These are phyloP conservation scores for Daedaleopsis sinensis DNA, from an alignment of 768 basidiomycete genomes.

Conservation along the genomic window DNA sequence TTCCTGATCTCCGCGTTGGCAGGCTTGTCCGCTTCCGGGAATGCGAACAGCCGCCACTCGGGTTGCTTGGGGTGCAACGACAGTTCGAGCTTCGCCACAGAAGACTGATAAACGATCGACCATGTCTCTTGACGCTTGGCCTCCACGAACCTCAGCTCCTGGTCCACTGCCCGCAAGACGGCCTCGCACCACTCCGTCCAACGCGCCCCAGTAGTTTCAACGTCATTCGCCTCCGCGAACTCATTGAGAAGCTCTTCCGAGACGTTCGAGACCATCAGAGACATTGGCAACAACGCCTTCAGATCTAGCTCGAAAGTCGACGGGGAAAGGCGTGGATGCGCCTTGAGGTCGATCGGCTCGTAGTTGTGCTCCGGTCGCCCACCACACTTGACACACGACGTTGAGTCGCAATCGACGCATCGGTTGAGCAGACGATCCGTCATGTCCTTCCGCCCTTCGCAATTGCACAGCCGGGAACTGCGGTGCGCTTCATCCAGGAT, in stretches of 20 bases:
- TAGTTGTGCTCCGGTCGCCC: constrained; percentile 90
- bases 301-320: constrained; percentile 73
- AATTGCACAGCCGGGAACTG: constrained; percentile 83
- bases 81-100: constrained; percentile 72
- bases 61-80: constrained; percentile 74
- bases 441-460: constrained; percentile 85
- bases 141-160: constrained; percentile 80
- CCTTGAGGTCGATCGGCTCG: constrained; percentile 50
- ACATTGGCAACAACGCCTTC: constrained; percentile 88
- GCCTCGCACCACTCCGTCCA: constrained; percentile 76
- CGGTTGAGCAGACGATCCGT: constrained; percentile 65
- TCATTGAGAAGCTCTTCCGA: constrained; percentile 53
- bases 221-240: constrained; percentile 43
- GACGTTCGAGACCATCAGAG: constrained; percentile 59
- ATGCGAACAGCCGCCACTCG: constrained; percentile 86
- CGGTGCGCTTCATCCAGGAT: constrained; percentile 66
- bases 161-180: constrained; percentile 57
- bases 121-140: constrained; percentile 89
- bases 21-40: constrained; percentile 65
- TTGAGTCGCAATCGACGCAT: constrained; percentile 76
- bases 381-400: constrained; percentile 85
- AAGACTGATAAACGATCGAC: constrained; percentile 78
- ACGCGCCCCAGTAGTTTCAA: constrained; percentile 51
- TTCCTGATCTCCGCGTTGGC: constrained; percentile 81
- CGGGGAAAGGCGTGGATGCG: constrained; percentile 67